Evolutionary conservation across 1,284 basidiomycete genomes (phyloP), one percentile per base, ranked within the genome.

Genomic region (Ceratobasidium sp.): DNA sequence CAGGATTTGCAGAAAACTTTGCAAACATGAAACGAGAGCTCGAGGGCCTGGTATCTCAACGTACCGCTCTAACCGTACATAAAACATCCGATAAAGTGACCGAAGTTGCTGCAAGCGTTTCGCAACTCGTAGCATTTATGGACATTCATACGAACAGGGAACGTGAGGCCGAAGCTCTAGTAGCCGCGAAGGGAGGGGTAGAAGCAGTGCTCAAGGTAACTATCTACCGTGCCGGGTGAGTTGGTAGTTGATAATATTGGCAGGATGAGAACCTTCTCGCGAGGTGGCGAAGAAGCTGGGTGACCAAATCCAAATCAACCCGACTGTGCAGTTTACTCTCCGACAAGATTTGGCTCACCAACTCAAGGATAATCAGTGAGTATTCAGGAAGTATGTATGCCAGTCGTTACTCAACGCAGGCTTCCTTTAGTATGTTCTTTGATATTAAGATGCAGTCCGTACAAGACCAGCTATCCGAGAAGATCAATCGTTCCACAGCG

Each of bases 381-480:
- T 64, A 4, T 31, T 8, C 17, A n/a, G 25, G 17, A 2, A 22
- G 13, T 15, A 35, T 38, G 25, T 52, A 64, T 64, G 47, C 47
- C 45, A 15, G 1, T 52, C 49, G 49, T 17, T 40, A 52, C 15
- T 27, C 13, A n/a, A 20, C 27, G 45, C 20, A 47, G 20, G 50
- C 20, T 25, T 29, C 32, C 45, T 1, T n/a, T 22, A 64, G 58
- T 32, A 13, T 47, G 45, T 38, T 64, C 6, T 64, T 64, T 34
- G 32, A 64, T 20, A 52, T 52, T 32, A 64, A 64, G 25, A 35
- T 64, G 10, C 31, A 64, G 38, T 43, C 45, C 15, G 58, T 64
- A 10, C 43, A 64, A 34, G 58, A 64, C 5, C 58, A 64, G 34
- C 49, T 64, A 25, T 32, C 58, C 13, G 58, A 64, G 32, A 50